These are phyloP conservation scores for Trametes coccinea DNA, from an alignment of 768 basidiomycete species.

Conservation along the genomic window DNA sequence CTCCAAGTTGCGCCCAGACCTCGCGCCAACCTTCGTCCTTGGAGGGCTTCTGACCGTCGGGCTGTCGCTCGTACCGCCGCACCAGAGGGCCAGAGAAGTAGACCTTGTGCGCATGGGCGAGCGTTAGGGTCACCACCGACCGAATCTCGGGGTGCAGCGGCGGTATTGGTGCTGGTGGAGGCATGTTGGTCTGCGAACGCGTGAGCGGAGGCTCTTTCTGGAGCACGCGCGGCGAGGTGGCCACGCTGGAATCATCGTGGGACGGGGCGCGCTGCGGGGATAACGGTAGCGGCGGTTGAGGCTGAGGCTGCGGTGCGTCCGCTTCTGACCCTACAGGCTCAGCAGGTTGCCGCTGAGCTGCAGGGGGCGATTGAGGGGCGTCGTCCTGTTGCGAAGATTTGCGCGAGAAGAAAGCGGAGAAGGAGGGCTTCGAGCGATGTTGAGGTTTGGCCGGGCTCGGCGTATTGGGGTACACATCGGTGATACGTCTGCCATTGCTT, in stretches of 20 bases:
- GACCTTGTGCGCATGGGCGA: conserved; percentile 80
- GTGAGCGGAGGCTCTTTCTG: conserved; percentile 15
- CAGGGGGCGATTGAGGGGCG: not conserved
- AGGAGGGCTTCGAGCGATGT: conserved; percentile 20
- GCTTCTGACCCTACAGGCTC: not conserved
- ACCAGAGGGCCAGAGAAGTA: conserved; percentile 86
- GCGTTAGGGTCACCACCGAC: conserved; percentile 71
- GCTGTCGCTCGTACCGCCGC: conserved; percentile 71
- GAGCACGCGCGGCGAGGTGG: conserved; percentile 7
- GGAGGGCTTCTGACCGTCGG: conserved; percentile 67
- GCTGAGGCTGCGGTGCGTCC: not conserved
- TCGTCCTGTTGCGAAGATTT: conserved; percentile 16
- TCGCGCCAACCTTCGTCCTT: conserved; percentile 82
- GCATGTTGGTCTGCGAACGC: conserved; percentile 11
- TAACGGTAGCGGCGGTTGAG: not conserved
- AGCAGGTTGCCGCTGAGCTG: not conserved
- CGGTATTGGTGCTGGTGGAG: conserved; percentile 8
- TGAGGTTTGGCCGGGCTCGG: conserved; percentile 9
- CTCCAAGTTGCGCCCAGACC: conserved; percentile 88
- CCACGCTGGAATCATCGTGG: not conserved
- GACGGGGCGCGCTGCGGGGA: conserved; percentile 9
- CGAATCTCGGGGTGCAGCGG: conserved; percentile 77
- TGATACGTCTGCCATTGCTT: not conserved
- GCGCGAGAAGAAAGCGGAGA: conserved; percentile 23
- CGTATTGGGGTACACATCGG: not conserved